Conservation (phyloP, 148 eudicot species). For the Limonium bicolor region DNA sequence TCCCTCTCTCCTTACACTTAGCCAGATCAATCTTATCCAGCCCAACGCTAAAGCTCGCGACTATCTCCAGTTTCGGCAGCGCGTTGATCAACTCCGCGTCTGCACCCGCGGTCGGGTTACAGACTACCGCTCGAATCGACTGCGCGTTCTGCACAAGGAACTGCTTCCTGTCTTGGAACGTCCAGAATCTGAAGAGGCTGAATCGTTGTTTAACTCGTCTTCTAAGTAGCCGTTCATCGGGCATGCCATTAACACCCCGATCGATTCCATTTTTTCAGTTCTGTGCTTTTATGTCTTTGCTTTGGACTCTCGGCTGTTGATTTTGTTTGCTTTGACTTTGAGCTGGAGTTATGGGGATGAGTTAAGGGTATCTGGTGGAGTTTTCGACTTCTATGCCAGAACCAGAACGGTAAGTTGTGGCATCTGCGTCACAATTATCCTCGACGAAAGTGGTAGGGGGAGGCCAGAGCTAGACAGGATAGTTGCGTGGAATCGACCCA, state of each 20-base stretch:
- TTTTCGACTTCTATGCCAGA: no score
- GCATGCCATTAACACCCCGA: conserved; percentile 35
- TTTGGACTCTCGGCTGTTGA: no score
- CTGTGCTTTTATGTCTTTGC: no score
- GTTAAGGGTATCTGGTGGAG: no score
- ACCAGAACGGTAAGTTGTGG: no score
- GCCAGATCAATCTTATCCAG: conserved; percentile 66
- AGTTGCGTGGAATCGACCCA: no score
- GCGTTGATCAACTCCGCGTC: conserved; percentile 48
- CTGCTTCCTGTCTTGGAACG: conserved; percentile 10
- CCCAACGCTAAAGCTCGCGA: conserved; percentile 67
- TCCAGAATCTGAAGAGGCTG: conserved; percentile 39
- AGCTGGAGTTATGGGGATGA: no score
- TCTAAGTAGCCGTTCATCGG: conserved; percentile 34
- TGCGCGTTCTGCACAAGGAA: conserved; percentile 25
- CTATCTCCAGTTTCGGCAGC: conserved; percentile 59
- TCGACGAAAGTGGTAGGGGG: no score
- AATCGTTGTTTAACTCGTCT: conserved; percentile 29
- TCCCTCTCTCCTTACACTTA: conserved; percentile 56
- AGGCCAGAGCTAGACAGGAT: no score
- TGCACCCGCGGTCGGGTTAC: conserved; percentile 40
- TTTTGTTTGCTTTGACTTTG: no score
- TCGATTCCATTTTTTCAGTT: conserved; percentile 27
- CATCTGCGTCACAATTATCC: no score
- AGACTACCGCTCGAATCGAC: conserved; percentile 62